Base-by-base conservation (phyloP, 331 rosid species). In the Quercus phellos region DNA sequence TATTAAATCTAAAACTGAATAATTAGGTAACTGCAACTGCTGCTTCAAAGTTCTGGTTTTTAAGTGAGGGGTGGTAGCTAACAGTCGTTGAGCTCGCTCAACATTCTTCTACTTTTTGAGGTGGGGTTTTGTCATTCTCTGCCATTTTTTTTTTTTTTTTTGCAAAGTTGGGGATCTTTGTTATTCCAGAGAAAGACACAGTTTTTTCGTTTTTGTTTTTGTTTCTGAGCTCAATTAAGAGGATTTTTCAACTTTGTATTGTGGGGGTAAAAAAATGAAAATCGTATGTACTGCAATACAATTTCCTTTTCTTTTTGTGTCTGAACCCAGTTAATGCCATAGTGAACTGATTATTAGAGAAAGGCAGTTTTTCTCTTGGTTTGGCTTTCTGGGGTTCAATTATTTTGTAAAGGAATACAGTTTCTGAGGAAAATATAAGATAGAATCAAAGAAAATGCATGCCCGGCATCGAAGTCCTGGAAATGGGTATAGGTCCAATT, bases 401-500 rank as follows among this genome's bases (percentile, higher is more conserved):
- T 66, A 46, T 34, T n/a, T n/a, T 34, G 5, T 32, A 9, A 9
- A 5, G 3, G 11, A 66, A 66, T 34, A 18, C 10, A 66, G 70
- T 32, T 17, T 64, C 21, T 3, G 0, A 30, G 50, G 17, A 17
- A 30, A 30, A 7, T 4, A 7, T 4, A 30, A 64, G 3, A 64
- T 9, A 32, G 10, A 29, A 29, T 7, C 2, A 32, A 1, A 34
- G n/a, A 66, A 66, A 18, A 85, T 85, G 88, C 88, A 81, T 67
- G 78, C 85, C 11, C 90, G 87, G 42, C 86, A 87, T 38, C 90
- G 88, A 12, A 84, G 83, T 78, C 88, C 87, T 22, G 91, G 90
- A 70, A 89, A 85, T 82, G 93, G 88, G 61, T 89, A 84, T 75
- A 82, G 93, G 88, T 81, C 91, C 3, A 50, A 73, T 75, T 82